Conservation (phyloP, 352 stramenopile species). For the Phytophthora rubi region DNA sequence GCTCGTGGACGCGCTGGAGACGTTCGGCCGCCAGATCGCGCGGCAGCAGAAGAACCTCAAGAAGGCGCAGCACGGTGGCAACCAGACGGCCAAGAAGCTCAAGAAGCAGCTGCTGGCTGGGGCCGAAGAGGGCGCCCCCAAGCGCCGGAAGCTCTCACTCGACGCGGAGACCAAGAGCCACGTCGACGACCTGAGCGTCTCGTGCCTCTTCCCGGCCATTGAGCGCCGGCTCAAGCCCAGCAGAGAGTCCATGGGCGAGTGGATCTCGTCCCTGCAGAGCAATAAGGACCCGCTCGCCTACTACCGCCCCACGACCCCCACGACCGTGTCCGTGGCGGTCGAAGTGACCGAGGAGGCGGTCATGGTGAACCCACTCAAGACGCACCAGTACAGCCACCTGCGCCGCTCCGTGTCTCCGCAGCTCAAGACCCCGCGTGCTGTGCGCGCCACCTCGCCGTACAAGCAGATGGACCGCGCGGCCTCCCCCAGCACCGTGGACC, state of each 20-base stretch:
- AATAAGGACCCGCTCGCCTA: conserved; percentile 24
- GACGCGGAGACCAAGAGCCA: conserved; percentile 27
- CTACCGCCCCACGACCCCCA: conserved; percentile 31
- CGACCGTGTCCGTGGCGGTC: conserved; percentile 28
- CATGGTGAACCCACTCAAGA: conserved; percentile 38
- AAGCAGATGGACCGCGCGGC: conserved; percentile 41
- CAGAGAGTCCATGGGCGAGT: conserved; percentile 34
- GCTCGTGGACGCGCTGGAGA: conserved; percentile 72
- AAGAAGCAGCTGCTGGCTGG: conserved; percentile 33
- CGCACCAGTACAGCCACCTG: conserved; percentile 28
- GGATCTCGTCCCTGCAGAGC: conserved; percentile 38
- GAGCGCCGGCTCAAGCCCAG: conserved; percentile 38
- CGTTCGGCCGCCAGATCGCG: conserved; percentile 60
- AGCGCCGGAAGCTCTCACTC: conserved; percentile 56
- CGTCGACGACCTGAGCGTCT: conserved; percentile 5
- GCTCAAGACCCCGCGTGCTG: conserved; percentile 25
- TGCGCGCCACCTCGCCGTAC: conserved; percentile 37
- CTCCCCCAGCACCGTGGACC: conserved; percentile 47
- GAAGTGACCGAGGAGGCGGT: conserved; percentile 30
- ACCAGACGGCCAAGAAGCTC: conserved; percentile 52
- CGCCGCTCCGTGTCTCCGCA: conserved; percentile 32
- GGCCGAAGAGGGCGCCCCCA: conserved; percentile 30
- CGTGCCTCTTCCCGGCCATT: conserved; percentile 42
- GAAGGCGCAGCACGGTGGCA: conserved; percentile 12
- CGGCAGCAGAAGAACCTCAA: conserved; percentile 40